Conservation (phyloP, 495 filamentous ascomycete species). For the Sphaerosporella brunnea region DNA sequence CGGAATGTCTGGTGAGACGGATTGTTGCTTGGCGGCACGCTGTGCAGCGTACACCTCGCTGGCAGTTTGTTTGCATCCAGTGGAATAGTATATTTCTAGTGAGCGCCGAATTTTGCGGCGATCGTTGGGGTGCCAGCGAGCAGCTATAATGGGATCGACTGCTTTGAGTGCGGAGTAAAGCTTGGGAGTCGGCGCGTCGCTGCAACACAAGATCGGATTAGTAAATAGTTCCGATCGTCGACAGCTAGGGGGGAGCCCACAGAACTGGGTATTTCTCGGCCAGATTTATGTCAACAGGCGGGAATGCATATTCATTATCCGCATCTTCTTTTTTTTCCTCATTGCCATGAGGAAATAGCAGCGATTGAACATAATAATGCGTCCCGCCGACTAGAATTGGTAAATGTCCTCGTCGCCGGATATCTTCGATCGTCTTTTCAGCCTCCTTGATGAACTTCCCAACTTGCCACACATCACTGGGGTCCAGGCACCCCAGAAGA, state of each 20-base stretch:
- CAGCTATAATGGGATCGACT: constrained; percentile 79
- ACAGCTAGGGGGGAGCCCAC: constrained; percentile 6
- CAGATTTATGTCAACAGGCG: constrained; percentile 18
- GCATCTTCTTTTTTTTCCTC: constrained; percentile 20
- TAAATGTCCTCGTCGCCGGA: constrained; percentile 53
- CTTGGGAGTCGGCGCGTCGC: constrained; percentile 42
- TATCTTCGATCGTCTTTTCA: constrained; percentile 52
- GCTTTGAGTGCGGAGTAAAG: constrained; percentile 53
- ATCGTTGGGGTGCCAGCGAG: constrained; percentile 87
- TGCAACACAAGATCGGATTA: background rate
- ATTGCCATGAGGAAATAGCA: constrained; percentile 50
- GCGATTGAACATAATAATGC: constrained; percentile 79
- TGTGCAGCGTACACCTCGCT: constrained; percentile 83
- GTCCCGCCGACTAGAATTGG: constrained; percentile 90
- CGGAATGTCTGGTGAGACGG: constrained; percentile 2
- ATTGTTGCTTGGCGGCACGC: constrained; percentile 25
- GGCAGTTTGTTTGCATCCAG: constrained; percentile 44
- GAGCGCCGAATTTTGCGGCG: constrained; percentile 74
- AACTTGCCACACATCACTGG: constrained; percentile 64
- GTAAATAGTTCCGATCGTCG: background rate
- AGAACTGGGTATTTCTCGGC: constrained; percentile 50
- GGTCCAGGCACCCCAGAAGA: constrained; percentile 55
- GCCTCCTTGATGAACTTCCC: constrained; percentile 54
- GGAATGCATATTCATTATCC: constrained; percentile 17
- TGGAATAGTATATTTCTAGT: constrained; percentile 70